Percentiles rank a stretch among this genome's conserved stretches.
These are phyloP conservation scores for Cicer arietinum DNA, from an alignment of 306 rosid genomes.

Conservation along the genomic window DNA sequence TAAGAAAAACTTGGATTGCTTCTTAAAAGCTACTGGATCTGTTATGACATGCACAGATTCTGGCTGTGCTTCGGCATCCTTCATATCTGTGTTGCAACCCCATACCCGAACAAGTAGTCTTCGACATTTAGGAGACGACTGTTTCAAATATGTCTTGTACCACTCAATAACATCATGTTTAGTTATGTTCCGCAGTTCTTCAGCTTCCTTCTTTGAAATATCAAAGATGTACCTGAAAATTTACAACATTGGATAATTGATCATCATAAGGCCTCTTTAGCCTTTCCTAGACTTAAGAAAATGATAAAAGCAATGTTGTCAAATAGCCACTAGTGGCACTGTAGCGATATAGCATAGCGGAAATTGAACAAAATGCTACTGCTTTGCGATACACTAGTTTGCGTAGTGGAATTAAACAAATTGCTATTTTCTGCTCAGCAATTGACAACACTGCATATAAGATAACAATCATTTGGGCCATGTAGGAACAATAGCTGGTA, in stretches of 20 bases:
- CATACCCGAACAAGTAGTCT: constrained; percentile 75
- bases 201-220: constrained; percentile 76
- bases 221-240: constrained; percentile 82
- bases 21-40: constrained; percentile 70
- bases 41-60: constrained; percentile 56
- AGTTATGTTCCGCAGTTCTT: constrained; percentile 62
- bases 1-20: constrained; percentile 58
- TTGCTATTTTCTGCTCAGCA: too few species aligned
- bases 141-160: constrained; percentile 71
- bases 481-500: not conserved
- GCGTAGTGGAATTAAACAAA: too few species aligned
- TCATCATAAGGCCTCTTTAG: constrained; percentile 14
- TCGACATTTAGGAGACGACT: constrained; percentile 75
- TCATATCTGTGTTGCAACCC: constrained; percentile 82
- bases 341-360: too few species aligned
- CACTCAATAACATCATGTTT: constrained; percentile 76
- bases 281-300: not conserved
- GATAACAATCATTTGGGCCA: constrained; percentile 19
- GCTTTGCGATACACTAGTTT: too few species aligned
- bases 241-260: constrained; percentile 19
- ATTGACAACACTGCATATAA: not conserved
- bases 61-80: constrained; percentile 54
- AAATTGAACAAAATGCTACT: too few species aligned
- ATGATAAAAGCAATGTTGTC: too few species aligned
- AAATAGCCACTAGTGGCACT: too few species aligned